These are phyloP conservation scores for Kwoniella botswanensis DNA, from an alignment of 768 basidiomycete genomes.

Conservation along the genomic window DNA sequence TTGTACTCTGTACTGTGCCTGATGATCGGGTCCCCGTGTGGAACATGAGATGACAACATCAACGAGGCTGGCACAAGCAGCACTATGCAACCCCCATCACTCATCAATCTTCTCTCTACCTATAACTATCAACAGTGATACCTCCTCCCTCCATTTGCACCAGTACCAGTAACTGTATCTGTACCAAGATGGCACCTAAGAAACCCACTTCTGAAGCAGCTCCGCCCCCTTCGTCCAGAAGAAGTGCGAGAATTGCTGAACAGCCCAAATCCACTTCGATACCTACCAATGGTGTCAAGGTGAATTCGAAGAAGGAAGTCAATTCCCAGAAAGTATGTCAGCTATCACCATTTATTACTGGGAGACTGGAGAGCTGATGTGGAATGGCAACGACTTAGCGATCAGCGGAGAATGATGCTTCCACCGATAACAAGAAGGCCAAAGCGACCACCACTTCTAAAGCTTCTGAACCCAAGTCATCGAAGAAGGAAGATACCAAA, in stretches of 20 bases:
- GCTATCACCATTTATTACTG: too few species aligned
- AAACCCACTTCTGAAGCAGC: constrained; percentile 5
- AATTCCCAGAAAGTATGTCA: constrained; percentile 41
- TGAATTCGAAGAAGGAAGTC: constrained; percentile 29
- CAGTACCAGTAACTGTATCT: neutral
- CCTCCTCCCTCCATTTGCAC: neutral
- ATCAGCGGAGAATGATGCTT: neutral
- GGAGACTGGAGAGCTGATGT: too few species aligned
- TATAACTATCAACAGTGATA: neutral
- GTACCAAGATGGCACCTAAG: constrained; percentile 20
- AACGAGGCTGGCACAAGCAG: neutral
- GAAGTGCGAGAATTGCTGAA: constrained; percentile 24
- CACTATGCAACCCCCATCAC: neutral
- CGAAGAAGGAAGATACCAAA: constrained; percentile 31
- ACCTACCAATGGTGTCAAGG: constrained; percentile 12
- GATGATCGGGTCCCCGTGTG: constrained; percentile 4
- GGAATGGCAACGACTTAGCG: neutral
- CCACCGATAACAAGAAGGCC: constrained; percentile 26
- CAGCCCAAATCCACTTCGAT: constrained; percentile 5
- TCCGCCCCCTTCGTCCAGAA: constrained; percentile 16
- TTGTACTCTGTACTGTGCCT: too few species aligned
- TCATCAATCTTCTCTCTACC: neutral
- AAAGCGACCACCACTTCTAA: constrained; percentile 25
- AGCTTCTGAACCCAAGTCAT: constrained; percentile 25
- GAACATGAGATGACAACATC: constrained; percentile 4